These are phyloP conservation scores for Metschnikowia kunwiensis DNA, from an alignment of 805 yeast genomes.

Conservation along the genomic window DNA sequence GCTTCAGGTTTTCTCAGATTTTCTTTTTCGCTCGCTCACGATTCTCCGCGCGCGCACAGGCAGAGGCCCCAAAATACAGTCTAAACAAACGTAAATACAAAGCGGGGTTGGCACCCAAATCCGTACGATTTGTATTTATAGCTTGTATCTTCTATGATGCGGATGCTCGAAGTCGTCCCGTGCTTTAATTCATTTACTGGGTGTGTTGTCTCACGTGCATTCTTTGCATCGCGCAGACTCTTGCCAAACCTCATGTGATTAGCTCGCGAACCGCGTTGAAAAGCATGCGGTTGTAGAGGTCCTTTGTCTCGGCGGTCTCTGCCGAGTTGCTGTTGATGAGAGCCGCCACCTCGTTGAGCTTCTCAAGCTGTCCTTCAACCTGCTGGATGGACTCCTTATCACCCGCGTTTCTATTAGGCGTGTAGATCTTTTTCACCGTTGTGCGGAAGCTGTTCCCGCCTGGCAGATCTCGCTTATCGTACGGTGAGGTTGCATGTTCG, in stretches of 20 bases:
- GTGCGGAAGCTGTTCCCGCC: slow-evolving; percentile 28
- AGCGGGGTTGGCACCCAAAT: no score
- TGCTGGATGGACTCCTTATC: slow-evolving; percentile 26
- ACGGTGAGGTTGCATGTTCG: background rate
- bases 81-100: no score
- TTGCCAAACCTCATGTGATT: slow-evolving; percentile 1
- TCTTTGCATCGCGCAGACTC: no score
- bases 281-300: slow-evolving; percentile 17
- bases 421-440: slow-evolving; percentile 34
- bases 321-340: slow-evolving; percentile 16
- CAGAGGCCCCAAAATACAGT: no score
- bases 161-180: no score
- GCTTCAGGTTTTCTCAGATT: slow-evolving; percentile 2
- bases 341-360: slow-evolving; percentile 23
- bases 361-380: slow-evolving; percentile 29
- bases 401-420: slow-evolving; percentile 34
- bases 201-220: no score
- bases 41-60: slow-evolving; percentile 6
- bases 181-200: no score
- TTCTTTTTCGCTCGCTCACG: slow-evolving; percentile 5
- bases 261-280: slow-evolving; percentile 15
- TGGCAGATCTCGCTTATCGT: slow-evolving; percentile 8
- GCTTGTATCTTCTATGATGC: no score
- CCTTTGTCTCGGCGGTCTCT: slow-evolving; percentile 12
- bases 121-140: no score